These are phyloP conservation scores for Candida krabiensis DNA, from an alignment of 805 yeast species.

Conservation along the genomic window DNA sequence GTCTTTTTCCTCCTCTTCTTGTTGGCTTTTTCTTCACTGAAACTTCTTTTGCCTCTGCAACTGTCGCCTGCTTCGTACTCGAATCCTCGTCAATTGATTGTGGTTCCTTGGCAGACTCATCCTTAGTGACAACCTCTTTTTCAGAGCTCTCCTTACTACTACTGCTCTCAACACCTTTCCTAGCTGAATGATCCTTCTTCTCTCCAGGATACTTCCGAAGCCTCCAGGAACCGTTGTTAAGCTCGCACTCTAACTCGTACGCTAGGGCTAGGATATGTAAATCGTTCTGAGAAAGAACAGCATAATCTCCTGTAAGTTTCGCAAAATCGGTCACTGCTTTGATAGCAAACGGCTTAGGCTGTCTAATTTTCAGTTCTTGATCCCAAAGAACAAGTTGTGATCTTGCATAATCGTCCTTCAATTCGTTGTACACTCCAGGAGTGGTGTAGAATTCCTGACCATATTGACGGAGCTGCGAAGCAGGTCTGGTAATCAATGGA, in stretches of 20 bases:
- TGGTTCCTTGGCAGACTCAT: conserved; percentile 7
- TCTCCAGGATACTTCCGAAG: conserved; percentile 76
- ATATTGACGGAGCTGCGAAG: conserved; percentile 64
- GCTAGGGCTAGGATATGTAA: conserved; percentile 88
- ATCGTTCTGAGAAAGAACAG: conserved; percentile 89
- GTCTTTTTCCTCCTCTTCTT: conserved; percentile 67
- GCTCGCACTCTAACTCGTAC: conserved; percentile 79
- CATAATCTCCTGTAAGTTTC: conserved; percentile 84
- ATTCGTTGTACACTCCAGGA: conserved; percentile 86
- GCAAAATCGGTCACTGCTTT: conserved; percentile 74
- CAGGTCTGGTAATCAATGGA: conserved; percentile 85
- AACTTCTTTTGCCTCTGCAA: conserved; percentile 6
- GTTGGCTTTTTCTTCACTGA: conserved; percentile 40
- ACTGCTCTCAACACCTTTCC: conserved; percentile 21
- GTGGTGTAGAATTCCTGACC: conserved; percentile 82
- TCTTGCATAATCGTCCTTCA: conserved; percentile 83
- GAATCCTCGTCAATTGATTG: conserved; percentile 10
- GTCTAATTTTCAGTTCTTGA: conserved; percentile 65
- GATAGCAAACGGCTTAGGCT: conserved; percentile 68
- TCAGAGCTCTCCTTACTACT: conserved; percentile 25
- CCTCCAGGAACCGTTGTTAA: conserved; percentile 67
- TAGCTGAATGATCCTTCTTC: too few relatives aligned
- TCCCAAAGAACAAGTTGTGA: conserved; percentile 80
- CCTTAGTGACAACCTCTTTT: conserved; percentile 7
- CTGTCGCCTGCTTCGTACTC: conserved; percentile 10